phyloP scores from a whole-genome alignment of 352 stramenopile species.

The Phytophthora citrophthora region DNA sequence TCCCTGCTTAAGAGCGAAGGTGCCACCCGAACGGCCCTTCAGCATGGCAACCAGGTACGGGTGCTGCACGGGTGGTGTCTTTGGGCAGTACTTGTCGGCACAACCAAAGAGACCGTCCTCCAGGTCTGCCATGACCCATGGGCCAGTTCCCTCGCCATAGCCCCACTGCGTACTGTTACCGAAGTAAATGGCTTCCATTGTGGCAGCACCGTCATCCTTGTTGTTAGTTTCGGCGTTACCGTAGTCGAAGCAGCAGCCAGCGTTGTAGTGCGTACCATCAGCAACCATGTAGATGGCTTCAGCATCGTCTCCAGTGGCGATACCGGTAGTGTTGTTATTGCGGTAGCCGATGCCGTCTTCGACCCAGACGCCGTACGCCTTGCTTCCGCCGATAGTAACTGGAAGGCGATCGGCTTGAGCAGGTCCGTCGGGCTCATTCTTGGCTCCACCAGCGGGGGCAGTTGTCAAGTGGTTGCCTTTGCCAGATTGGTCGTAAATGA shows the following conservation, averaged over 20 bases:
- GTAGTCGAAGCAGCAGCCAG: conserved; percentile 31
- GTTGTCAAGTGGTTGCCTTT: conserved; percentile 30
- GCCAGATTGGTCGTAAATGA: conserved; percentile 35
- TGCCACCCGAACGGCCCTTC: conserved; percentile 26
- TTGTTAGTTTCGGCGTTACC: conserved; percentile 29
- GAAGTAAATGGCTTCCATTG: conserved; percentile 31
- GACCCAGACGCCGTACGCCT: conserved; percentile 28
- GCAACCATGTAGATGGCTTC: conserved; percentile 34
- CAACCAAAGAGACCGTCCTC: conserved; percentile 31
- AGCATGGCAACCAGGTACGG: conserved; percentile 28
- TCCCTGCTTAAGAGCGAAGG: conserved; percentile 29
- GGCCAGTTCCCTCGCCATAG: conserved; percentile 20
- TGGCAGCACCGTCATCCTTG: conserved; percentile 25
- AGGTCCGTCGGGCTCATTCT: conserved; percentile 19
- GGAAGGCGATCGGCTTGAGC: conserved; percentile 18
- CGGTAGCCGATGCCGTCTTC: conserved; percentile 27
- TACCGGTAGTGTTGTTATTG: conserved; percentile 21
- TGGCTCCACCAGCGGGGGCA: conserved; percentile 26
- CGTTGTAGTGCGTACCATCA: conserved; percentile 26
- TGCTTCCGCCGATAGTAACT: conserved; percentile 12
- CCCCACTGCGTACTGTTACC: conserved; percentile 23
- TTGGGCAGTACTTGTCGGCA: conserved; percentile 16
- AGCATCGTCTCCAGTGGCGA: conserved; percentile 21
- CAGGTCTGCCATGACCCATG: conserved; percentile 31
- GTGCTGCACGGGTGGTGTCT: conserved; percentile 12